phyloP scores from a whole-genome alignment of 306 rosid genomes.

The Adenanthera pavonina region DNA sequence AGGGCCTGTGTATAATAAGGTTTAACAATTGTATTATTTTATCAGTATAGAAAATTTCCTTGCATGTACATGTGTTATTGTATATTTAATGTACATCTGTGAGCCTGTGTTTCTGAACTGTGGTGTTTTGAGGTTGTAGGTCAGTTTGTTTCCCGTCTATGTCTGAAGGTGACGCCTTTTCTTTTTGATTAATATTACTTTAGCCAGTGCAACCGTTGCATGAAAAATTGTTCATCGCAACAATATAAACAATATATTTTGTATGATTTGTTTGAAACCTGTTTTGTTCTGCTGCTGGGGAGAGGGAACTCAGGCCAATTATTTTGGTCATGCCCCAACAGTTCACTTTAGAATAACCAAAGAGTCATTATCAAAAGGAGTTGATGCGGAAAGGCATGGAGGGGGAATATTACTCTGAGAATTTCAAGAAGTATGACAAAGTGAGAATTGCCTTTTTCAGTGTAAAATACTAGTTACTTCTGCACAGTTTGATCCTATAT shows the following conservation, averaged over 20 bases:
- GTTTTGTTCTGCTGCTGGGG: neutral
- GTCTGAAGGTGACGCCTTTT: neutral
- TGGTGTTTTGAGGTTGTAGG: neutral
- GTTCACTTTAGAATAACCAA: neutral
- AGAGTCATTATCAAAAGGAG: neutral
- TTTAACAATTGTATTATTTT: neutral
- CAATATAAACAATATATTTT: neutral
- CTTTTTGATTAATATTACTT: neutral
- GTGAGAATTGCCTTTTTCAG: neutral
- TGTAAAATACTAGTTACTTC: neutral
- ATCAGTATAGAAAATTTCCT: neutral
- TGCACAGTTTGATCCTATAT: neutral
- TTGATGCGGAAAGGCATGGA: neutral
- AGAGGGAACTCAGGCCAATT: neutral
- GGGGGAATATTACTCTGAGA: neutral
- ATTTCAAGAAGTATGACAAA: neutral
- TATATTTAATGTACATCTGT: neutral
- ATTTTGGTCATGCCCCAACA: neutral
- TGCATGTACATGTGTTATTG: neutral
- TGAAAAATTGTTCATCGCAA: neutral
- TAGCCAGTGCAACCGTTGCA: neutral
- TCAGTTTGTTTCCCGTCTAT: neutral
- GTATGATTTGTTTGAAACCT: neutral
- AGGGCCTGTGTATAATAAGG: neutral
- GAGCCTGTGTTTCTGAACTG: neutral